These are phyloP conservation scores for Pseudocercospora ulei DNA, from an alignment of 2,329 filamentous ascomycete genomes.

Conservation along the genomic window DNA sequence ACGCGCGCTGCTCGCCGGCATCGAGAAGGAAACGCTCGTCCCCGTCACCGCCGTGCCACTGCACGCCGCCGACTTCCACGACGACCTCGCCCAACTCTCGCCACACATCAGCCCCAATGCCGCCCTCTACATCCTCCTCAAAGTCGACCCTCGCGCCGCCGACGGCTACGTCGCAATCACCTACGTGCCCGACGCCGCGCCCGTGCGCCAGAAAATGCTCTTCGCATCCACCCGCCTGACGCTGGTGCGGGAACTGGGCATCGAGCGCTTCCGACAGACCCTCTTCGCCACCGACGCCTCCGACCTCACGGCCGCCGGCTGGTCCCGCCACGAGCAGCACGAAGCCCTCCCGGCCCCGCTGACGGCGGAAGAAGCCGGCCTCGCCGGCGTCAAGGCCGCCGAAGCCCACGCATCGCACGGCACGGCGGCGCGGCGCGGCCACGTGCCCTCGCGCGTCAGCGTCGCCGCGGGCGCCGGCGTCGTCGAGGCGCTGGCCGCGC, in stretches of 20 bases:
- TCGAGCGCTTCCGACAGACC: slow-evolving; percentile 67
- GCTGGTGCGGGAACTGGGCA: slow-evolving; percentile 64
- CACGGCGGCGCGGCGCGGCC: slow-evolving; percentile 49
- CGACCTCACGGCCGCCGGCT: slow-evolving; percentile 61
- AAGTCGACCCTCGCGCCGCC: slow-evolving; percentile 48
- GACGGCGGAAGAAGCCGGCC: slow-evolving; percentile 64
- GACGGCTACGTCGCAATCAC: slow-evolving; percentile 57
- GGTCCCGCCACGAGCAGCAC: slow-evolving; percentile 63
- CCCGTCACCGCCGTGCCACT: slow-evolving; percentile 50
- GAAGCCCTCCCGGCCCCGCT: slow-evolving; percentile 53
- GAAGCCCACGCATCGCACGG: slow-evolving; percentile 67
- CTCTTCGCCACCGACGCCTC: slow-evolving; percentile 61
- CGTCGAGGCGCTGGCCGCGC: slow-evolving; percentile 51
- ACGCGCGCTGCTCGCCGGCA: slow-evolving; percentile 63
- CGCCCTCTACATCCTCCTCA: slow-evolving; percentile 66
- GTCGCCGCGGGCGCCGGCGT: slow-evolving; percentile 54
- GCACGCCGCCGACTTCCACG: slow-evolving; percentile 47
- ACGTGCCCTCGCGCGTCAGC: slow-evolving; percentile 41
- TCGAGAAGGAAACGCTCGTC: slow-evolving; percentile 57
- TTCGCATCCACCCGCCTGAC: slow-evolving; percentile 70
- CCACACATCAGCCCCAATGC: slow-evolving; percentile 56
- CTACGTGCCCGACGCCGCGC: slow-evolving; percentile 68
- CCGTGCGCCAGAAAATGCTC: slow-evolving; percentile 77
- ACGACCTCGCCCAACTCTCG: slow-evolving; percentile 55
- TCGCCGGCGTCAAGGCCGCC: slow-evolving; percentile 63